Evolutionary conservation across 805 yeast species (phyloP).

Genomic region (Starmerella kuoi): DNA sequence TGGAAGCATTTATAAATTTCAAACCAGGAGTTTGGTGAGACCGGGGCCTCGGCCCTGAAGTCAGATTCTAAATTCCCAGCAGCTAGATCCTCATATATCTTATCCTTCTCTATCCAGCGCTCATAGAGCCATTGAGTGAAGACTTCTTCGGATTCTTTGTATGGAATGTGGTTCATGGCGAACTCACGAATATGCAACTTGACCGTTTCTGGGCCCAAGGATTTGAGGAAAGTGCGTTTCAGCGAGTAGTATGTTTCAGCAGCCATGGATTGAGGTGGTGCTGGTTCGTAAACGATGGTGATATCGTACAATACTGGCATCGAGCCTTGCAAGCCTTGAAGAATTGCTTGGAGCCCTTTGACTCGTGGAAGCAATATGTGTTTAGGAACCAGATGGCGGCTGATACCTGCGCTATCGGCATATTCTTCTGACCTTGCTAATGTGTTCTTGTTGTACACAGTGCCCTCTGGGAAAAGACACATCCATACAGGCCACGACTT

Average conservation of each 20-base stretch:
- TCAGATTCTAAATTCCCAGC: slow-evolving; percentile 36
- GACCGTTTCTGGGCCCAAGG: slow-evolving; percentile 57
- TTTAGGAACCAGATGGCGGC: slow-evolving; percentile 30
- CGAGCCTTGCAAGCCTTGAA: slow-evolving; percentile 37
- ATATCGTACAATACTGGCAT: slow-evolving; percentile 57
- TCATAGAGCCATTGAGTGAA: slow-evolving; percentile 68
- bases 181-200: slow-evolving; percentile 53
- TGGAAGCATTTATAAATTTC: slow-evolving; percentile 29
- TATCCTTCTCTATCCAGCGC: slow-evolving; percentile 72
- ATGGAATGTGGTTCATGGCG: slow-evolving; percentile 51
- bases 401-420: slow-evolving; percentile 37
- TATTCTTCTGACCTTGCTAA: slow-evolving; percentile 43
- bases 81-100: slow-evolving; percentile 49
- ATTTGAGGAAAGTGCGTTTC: slow-evolving; percentile 48
- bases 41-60: slow-evolving; percentile 17
- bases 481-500: slow-evolving; percentile 50
- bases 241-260: slow-evolving; percentile 60
- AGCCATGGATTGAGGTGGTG: slow-evolving; percentile 49
- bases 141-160: slow-evolving; percentile 34
- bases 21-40: slow-evolving; percentile 21
- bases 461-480: slow-evolving; percentile 87
- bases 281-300: slow-evolving; percentile 73
- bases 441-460: slow-evolving; percentile 64
- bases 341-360: slow-evolving; percentile 61
- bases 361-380: slow-evolving; percentile 72